Base-by-base conservation (phyloP, 306 rosid genomes). In the barrel medic (Medicago truncatula) region DNA sequence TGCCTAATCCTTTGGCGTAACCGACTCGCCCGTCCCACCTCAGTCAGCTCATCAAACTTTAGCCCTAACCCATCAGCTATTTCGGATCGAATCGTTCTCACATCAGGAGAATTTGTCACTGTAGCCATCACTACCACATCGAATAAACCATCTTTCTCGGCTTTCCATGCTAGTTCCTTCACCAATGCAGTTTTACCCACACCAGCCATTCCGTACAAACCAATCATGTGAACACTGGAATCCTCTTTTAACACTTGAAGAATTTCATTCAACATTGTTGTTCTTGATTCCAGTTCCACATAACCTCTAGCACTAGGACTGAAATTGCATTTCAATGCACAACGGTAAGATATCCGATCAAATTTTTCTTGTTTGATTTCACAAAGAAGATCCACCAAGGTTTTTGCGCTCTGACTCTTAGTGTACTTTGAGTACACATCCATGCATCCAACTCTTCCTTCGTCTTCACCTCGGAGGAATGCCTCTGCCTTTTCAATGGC, bases 141-240 rank as follows among this genome's bases (percentile, higher is more conserved):
- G 36, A 79, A 83, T 13, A 39, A 17, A 17, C 73, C 65, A 13
- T 50, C 79, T 8, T 18, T 67, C 52, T 76, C 79, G 8, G 73
- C 76, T 23, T 72, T 53, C 76, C 80, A 65, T 9, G 79, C 79
- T 6, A 83, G 21, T 38, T 83, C 84, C 21, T 66, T 80, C 62
- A 76, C 79, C 64, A 83, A 38, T 17, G 84, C 72, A 28, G 80
- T 76, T 20, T 80, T 83, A 0, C 87, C 84, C 1, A 80, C 58
- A 4, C 86, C 84, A 10, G 76, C 84, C 75, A 75, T 65, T n/a
- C 87, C 87, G 39, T 76, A 47, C 10, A 83, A 12, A 0, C 84
- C 84, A 67, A 83, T 47, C 71, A 63, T 20, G 20, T 66, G 41
- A 38, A 59, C 43, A 72, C 8, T 8, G 11, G 4, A 65, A 65